Evolutionary conservation across 2,329 filamentous ascomycete species (phyloP), one percentile per base, ranked within the genome.

Genomic region (Verticillium nubilum): DNA sequence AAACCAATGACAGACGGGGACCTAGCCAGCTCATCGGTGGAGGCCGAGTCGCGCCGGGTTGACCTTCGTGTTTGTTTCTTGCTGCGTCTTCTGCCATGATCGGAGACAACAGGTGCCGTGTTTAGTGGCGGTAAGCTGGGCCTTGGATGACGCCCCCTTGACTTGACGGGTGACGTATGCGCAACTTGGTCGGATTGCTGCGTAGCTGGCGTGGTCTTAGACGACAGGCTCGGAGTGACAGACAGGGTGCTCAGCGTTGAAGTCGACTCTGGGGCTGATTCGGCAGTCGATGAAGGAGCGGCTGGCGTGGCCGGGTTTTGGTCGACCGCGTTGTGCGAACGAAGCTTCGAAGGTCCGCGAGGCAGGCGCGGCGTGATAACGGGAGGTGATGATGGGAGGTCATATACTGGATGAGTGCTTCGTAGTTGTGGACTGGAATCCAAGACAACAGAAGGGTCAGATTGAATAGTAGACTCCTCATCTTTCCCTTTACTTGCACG

Each of bases 21-120:
- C 15, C 68, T 67, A 6, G 76, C 73, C 13, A 83, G 65, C 62
- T 84, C 81, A 63, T 84, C 80, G 0, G 79, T 76, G 13, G 81
- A 83, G 15, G 75, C 69, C 0, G 76, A 78, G 28, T 72, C 73
- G n/a, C 70, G 61, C 17, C 71, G 71, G 19, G 64, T 61, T 4
- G 66, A 65, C 26, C 54, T 54, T 25, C 62, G 61, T 4, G 52
- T 33, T 26, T 56, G 56, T 37, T 58, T 57, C 10, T 29, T 50
- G 25, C 55, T 52, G 26, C 59, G 54, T 42, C 66, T 67, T 15
- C 58, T 65, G 15, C 62, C 52, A 13, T 63, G 62, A 28, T 69
- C 57, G 10, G 60, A 5, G 7, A 59, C 56, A 13, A 53, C 55
- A 12, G 62, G 50, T 1, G 50, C 58, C 2, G 56, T 58, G 4